Conservation (phyloP, 1,139 yeast genomes). For the Debaryomyces sp. region DNA sequence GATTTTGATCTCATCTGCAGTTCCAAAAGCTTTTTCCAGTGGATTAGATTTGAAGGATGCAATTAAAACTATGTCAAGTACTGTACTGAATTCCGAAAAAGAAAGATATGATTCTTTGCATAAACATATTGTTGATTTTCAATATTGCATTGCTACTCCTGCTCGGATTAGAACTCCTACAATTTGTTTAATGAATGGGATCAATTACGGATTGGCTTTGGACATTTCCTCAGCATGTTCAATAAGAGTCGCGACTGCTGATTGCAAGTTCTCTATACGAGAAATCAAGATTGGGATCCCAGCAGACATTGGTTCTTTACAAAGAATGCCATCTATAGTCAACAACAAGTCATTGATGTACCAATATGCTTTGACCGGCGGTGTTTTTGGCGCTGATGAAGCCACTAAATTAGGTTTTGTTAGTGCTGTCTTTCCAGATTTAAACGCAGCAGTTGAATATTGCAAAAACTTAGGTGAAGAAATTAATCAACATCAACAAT, state of each 20-base stretch:
- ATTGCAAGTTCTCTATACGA: conserved; percentile 59
- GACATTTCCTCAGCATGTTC: conserved; percentile 65
- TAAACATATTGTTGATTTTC: conserved; percentile 57
- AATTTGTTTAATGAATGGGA: conserved; percentile 50
- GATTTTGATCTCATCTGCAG: conserved; percentile 58
- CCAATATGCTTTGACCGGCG: conserved; percentile 68
- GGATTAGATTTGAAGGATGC: conserved; percentile 65
- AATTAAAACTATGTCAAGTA: conserved; percentile 14
- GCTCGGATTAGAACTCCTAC: conserved; percentile 52
- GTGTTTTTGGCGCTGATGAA: conserved; percentile 55
- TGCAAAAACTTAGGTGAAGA: conserved; percentile 55
- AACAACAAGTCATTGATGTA: conserved; percentile 61
- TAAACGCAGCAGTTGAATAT: conserved; percentile 50
- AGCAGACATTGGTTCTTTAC: conserved; percentile 80
- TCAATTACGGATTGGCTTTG: conserved; percentile 63
- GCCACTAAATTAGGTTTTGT: conserved; percentile 61
- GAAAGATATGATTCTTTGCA: conserved; percentile 31
- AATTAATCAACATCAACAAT: conserved; percentile 51
- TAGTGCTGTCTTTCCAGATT: conserved; percentile 46
- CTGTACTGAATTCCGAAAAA: conserved; percentile 17
- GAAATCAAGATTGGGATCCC: conserved; percentile 77
- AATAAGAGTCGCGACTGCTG: conserved; percentile 59
- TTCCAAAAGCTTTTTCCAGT: conserved; percentile 60
- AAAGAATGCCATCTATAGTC: conserved; percentile 60
- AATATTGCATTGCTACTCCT: conserved; percentile 53